Percentiles rank a stretch among this genome's conserved stretches.
Conservation (phyloP, 2,329 filamentous ascomycete species). For the Trichoderma asperellum region DNA sequence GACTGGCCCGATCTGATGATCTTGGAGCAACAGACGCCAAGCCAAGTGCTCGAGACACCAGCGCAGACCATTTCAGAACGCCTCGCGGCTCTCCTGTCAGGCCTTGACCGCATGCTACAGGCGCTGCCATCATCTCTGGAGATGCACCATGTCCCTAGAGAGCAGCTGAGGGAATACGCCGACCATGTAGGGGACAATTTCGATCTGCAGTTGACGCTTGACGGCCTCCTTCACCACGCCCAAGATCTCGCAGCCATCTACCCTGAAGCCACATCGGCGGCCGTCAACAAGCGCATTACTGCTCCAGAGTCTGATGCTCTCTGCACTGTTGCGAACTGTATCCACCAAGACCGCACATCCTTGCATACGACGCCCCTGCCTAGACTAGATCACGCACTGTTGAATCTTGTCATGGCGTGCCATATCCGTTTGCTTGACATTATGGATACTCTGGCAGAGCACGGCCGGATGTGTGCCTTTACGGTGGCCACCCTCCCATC, state of each 20-base stretch:
- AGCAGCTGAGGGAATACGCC: slow-evolving; percentile 35
- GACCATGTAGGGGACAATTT: slow-evolving; percentile 35
- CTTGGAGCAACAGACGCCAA: slow-evolving; percentile 22
- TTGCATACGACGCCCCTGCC: slow-evolving; percentile 29
- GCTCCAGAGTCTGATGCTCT: slow-evolving; percentile 5
- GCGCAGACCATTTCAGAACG: slow-evolving; percentile 31
- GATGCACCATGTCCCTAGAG: slow-evolving; percentile 34
- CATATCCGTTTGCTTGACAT: slow-evolving; percentile 45
- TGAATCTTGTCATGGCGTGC: slow-evolving; percentile 45
- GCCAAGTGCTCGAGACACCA: slow-evolving; percentile 1
- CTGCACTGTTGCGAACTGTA: slow-evolving; percentile 42
- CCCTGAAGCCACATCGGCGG: slow-evolving; percentile 36
- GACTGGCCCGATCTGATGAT: slow-evolving; percentile 34
- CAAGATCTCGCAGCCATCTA: slow-evolving; percentile 46
- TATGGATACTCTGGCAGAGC: slow-evolving; percentile 41
- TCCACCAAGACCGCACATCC: slow-evolving; percentile 36
- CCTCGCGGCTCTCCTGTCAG: slow-evolving; percentile 33
- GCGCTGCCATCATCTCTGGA: slow-evolving; percentile 22
- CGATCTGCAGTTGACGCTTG: slow-evolving; percentile 38
- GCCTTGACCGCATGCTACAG: slow-evolving; percentile 34
- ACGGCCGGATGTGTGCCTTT: slow-evolving; percentile 41
- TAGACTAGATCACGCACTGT: slow-evolving; percentile 42
- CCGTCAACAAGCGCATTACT: slow-evolving; percentile 29
- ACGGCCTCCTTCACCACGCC: slow-evolving; percentile 41
- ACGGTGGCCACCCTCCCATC: slow-evolving; percentile 37